Percentiles rank a stretch among this genome's conserved stretches.
Evolutionary conservation across 2,329 filamentous ascomycete species (phyloP).

Genomic region (Ceratocystis harringtonii): DNA sequence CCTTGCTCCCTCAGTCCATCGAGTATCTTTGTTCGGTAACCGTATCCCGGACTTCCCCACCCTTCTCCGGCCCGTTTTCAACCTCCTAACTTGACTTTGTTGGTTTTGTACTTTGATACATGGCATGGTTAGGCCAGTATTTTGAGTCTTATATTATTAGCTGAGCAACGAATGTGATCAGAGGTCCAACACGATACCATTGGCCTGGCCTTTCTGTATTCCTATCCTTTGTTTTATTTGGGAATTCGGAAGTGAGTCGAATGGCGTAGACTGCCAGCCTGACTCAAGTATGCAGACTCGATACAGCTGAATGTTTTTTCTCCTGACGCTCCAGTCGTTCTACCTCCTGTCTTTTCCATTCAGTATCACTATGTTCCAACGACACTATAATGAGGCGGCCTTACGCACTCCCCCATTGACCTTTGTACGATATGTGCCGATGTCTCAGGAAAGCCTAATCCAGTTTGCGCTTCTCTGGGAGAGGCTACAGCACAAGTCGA

Average conservation of each 20-base stretch:
- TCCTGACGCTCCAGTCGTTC: background rate
- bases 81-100: background rate
- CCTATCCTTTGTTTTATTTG: background rate
- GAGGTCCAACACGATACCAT: background rate
- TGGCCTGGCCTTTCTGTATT: background rate
- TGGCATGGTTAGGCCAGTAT: no score
- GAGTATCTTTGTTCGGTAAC: background rate
- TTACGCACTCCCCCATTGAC: no score
- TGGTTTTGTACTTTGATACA: background rate
- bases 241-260: background rate
- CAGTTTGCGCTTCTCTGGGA: background rate
- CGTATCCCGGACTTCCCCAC: conserved; percentile 3
- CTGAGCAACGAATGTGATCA: background rate
- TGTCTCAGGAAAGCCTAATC: background rate
- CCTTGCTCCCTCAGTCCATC: background rate
- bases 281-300: background rate
- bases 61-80: background rate
- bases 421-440: background rate
- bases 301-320: background rate
- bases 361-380: no score
- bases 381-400: background rate
- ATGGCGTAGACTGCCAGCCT: background rate
- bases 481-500: background rate
- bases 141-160: background rate
- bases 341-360: background rate